Evolutionary conservation across 2,329 filamentous ascomycete species (phyloP), one percentile per base, ranked within the genome.

Genomic region (Akanthomyces muscarius): DNA sequence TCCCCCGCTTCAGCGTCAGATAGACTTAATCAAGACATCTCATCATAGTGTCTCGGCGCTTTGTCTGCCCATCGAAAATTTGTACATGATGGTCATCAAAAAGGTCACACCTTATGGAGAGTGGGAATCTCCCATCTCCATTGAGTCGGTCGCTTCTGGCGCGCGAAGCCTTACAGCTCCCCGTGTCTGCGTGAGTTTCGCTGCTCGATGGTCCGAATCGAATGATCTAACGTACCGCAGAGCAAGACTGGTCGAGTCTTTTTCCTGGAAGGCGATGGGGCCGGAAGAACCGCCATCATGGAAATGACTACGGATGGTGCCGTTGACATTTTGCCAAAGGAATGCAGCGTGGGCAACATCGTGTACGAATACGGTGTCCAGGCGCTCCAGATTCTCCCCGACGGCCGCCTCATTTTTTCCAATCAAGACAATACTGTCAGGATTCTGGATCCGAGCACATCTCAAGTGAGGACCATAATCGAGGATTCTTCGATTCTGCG

Each of bases 351-450:
- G 5, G 70, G 73, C 51, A 81, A 78, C 30, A 74, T 69, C 1
- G 78, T 84, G 18, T 82, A 85, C 64, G 82, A 83, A 65, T 84
- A 85, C 58, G 83, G 83, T 1, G 82, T 81, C 13, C 76, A 76
- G 3, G 71, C 80, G 0, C 78, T 79, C 55, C 75, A 74, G 2
- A 68, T 80, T 6, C 66, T 77, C 1, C 68, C 68, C 0, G 73
- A 78, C 58, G 76, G 75, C 3, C 69, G 72, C 14, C 71, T 85
- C 55, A 71, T 84, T 45, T 83, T 84, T 65, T 77, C 77, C 13
- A 77, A 83, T 61, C 69, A 71, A 16, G 76, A 78, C 30, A 73
- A 77, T 54, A 75, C 77, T 0, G 73, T 84, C 18, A 76, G 77
- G 42, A 65, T 79, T 3, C 71, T 84, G 0, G 69, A 79, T 8